A percentile compares a stretch with the other conserved stretches of the same genome.
Conservation (phyloP, 176 grass and related monocot genomes). For the Tuctoria greenei region DNA sequence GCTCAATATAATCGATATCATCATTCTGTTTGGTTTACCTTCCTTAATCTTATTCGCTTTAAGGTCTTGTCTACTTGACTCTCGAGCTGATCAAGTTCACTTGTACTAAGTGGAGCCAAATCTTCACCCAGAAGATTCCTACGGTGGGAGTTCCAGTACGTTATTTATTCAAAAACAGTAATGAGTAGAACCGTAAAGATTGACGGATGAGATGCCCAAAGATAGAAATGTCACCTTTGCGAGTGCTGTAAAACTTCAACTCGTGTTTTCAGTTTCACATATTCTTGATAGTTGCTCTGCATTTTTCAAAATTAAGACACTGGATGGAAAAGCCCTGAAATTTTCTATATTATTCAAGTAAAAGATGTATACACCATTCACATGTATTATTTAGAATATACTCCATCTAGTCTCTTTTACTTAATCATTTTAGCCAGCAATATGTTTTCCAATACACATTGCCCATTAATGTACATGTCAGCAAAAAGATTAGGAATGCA, state of each 20-base stretch:
- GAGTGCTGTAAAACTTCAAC: slow-evolving; percentile 78
- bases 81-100: slow-evolving; percentile 13
- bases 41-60: not conserved
- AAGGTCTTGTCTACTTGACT: slow-evolving; percentile 42
- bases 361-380: not conserved
- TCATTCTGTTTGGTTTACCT: not conserved
- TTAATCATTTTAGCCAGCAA: not conserved
- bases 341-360: not conserved
- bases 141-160: not conserved
- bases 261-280: slow-evolving; percentile 70
- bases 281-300: slow-evolving; percentile 79
- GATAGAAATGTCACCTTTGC: slow-evolving; percentile 54
- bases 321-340: not conserved
- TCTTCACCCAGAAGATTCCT: slow-evolving; percentile 94
- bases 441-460: no score
- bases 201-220: not conserved
- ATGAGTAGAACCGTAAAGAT: not conserved
- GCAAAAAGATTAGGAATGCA: not conserved
- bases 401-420: not conserved
- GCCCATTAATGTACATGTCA: not conserved
- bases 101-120: slow-evolving; percentile 52
- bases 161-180: not conserved
- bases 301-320: slow-evolving; percentile 11
- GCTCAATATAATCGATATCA: no score
- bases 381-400: not conserved